A percentile compares a stretch with the other conserved stretches of the same genome.
Conservation (phyloP, 768 basidiomycete genomes). For the Phanerochaete sordida region DNA sequence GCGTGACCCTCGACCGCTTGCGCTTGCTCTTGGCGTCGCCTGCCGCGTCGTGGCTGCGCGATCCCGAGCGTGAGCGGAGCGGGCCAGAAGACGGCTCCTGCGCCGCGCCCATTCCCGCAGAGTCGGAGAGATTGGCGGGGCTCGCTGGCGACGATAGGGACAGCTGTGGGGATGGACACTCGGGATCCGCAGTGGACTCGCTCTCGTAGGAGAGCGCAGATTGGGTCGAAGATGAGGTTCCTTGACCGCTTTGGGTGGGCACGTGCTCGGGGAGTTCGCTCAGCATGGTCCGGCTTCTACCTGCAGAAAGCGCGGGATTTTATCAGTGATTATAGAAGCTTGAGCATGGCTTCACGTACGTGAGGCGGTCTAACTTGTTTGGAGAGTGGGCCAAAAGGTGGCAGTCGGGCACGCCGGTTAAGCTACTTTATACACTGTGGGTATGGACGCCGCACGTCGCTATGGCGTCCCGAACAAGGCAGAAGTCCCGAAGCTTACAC, state of each 20-base stretch:
- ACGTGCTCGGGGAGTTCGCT: constrained; percentile 5
- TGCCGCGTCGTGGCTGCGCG: not conserved
- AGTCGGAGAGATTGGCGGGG: not conserved
- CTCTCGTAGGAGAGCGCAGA: not conserved
- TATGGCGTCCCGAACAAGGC: not conserved
- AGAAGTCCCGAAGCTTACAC: not conserved
- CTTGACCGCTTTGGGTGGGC: constrained; percentile 1
- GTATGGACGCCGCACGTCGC: not conserved
- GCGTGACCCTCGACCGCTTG: constrained; percentile 76
- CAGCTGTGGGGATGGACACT: constrained; percentile 5
- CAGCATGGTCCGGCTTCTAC: constrained; percentile 1
- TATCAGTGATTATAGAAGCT: not conserved
- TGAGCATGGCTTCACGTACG: not conserved
- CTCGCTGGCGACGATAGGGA: constrained; percentile 2
- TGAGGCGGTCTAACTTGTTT: not conserved
- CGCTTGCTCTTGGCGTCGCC: constrained; percentile 51
- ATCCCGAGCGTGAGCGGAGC: constrained; percentile 8
- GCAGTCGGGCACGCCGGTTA: not conserved
- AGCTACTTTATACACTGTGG: not conserved
- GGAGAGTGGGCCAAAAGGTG: not conserved
- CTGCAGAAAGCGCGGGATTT: not conserved
- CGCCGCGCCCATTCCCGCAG: not conserved
- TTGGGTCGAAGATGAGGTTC: not conserved
- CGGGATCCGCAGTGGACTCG: not conserved
- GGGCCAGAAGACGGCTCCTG: constrained; percentile 4